Base-by-base conservation (phyloP, 2,329 filamentous ascomycete species). In the Lasiodiplodia theobromae region DNA sequence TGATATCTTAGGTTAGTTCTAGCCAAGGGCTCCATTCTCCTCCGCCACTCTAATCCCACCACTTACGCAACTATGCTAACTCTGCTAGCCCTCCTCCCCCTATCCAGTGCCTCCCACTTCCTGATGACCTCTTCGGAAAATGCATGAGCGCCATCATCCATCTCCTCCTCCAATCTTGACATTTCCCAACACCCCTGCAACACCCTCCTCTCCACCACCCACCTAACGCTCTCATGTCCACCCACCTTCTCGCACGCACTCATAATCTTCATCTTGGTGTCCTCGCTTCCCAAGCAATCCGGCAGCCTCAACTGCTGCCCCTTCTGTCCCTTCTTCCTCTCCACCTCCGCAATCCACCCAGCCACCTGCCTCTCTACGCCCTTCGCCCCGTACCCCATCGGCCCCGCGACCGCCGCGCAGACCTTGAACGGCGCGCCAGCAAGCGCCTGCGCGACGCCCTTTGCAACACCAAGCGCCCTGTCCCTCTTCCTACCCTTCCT, bases 301-400 rank as follows among this genome's bases (percentile, higher is more conserved):
- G 54, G 54, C 31, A 57, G 11, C 34, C 3, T 8, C 18, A 40
- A n/a, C 31, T n/a, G 18, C 18, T 8, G 12, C 4, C n/a, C 54
- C 31, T 37, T 37, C 28, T 10, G 18, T 18, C 5, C n/a, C 28
- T 12, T 56, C 52, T n/a, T 37, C 54, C 54, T 21, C 11, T 57
- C 54, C 54, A n/a, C 11, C 54, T 56, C 54, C 34, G 34, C 34
- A 31, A 57, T 2, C 54, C 54, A 57, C 18, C 31, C 54, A 4
- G 31, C 21, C 5, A 57, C n/a, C 31, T 38, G 18, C 54, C 54
- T 40, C 54, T 57, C 54, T 31, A 57, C 54, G 8, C 54, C 54
- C 54, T 57, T 57, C 34, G 34, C 54, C 31, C 18, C 54, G 34
- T 57, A 57, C n/a, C 34, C 54, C 3, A 57, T 18, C 31, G 54